phyloP scores from a whole-genome alignment of 306 rosid species.

The Quercus cerris region DNA sequence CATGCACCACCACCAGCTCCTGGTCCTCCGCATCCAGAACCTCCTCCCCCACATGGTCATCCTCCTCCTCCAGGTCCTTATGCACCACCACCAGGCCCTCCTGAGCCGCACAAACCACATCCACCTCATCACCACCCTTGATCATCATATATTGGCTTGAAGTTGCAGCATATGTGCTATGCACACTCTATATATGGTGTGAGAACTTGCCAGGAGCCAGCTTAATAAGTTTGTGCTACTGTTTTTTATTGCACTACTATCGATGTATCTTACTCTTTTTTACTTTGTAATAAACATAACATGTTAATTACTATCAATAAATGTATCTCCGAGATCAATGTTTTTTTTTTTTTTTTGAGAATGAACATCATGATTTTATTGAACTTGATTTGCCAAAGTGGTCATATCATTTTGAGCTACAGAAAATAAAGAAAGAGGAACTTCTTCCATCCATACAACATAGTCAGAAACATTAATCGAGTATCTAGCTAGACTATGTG shows the following conservation, averaged over 20 bases:
- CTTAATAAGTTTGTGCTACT: not conserved
- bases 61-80: conserved; percentile 43
- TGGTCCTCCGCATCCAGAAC: conserved; percentile 21
- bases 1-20: conserved; percentile 32
- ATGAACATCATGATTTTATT: no score
- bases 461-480: no score
- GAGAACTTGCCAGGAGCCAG: not conserved
- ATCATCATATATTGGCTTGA: not conserved
- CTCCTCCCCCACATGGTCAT: conserved; percentile 25
- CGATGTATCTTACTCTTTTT: not conserved
- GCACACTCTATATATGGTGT: not conserved
- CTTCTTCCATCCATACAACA: no score
- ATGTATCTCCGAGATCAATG: no score
- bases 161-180: not conserved
- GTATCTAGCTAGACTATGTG: no score
- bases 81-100: conserved; percentile 27
- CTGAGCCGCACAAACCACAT: conserved; percentile 35
- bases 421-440: no score
- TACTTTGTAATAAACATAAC: no score
- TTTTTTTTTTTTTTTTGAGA: no score
- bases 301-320: no score
- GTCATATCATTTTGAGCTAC: no score
- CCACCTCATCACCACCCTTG: conserved; percentile 27
- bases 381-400: no score
- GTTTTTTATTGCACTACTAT: not conserved